Conservation (phyloP, 2,329 filamentous ascomycete genomes). For the Cladophialophora psammophila region DNA sequence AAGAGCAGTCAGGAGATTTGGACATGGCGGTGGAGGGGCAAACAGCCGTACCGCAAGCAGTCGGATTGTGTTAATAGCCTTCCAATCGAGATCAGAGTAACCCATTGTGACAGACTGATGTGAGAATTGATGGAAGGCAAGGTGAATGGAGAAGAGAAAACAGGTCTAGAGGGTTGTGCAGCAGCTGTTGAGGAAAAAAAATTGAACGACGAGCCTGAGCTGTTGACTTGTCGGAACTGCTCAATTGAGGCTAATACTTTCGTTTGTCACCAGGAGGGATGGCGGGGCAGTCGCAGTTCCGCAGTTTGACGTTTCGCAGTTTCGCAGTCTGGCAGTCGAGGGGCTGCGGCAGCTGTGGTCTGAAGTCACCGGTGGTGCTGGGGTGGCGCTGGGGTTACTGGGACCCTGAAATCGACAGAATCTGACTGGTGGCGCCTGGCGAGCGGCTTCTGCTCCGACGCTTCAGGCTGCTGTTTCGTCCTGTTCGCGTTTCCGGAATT, state of each 20-base stretch:
- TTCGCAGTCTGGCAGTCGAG: no score
- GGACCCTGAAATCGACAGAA: background rate
- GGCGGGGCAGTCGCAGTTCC: constrained; percentile 14
- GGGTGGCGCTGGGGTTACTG: background rate
- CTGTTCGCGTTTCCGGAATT: background rate
- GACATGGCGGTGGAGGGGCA: constrained; percentile 38
- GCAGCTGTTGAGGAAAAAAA: constrained; percentile 31
- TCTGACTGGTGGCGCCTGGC: constrained; percentile 18
- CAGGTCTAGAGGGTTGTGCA: background rate
- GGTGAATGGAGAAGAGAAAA: constrained; percentile 1
- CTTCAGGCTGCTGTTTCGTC: constrained; percentile 8
- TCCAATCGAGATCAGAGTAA: constrained; percentile 84
- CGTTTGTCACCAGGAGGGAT: constrained; percentile 3
- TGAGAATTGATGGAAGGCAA: constrained; percentile 11
- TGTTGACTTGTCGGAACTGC: constrained; percentile 28
- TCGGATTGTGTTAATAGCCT: constrained; percentile 98
- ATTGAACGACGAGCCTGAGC: constrained; percentile 21
- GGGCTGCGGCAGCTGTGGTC: background rate
- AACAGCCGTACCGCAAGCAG: constrained; percentile 81
- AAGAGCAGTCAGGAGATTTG: constrained; percentile 21
- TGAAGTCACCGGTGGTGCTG: background rate
- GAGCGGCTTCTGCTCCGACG: constrained; percentile 16
- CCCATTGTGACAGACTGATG: constrained; percentile 69
- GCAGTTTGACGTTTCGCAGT: background rate
- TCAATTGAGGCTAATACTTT: constrained; percentile 34